Conservation (phyloP, 1,284 basidiomycete species). For the Agaricales sp. region DNA sequence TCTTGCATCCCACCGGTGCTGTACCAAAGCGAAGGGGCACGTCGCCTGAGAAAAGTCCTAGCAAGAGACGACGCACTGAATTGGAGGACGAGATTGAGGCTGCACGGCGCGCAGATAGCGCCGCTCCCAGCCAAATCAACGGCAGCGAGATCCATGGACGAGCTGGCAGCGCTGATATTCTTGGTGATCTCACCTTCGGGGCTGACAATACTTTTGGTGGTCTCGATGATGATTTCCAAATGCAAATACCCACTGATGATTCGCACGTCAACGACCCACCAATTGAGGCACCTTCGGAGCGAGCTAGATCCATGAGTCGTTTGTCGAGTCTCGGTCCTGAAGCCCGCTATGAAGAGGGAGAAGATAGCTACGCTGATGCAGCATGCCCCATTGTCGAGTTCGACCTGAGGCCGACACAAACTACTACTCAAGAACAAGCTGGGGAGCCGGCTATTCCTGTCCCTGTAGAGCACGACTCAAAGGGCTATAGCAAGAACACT, state of each 20-base stretch:
- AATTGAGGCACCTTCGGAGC: conserved; percentile 38
- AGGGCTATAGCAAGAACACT: conserved; percentile 84
- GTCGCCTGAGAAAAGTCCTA: conserved; percentile 43
- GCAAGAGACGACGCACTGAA: conserved; percentile 49
- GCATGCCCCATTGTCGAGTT: conserved; percentile 78
- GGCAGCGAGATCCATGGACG: conserved; percentile 43
- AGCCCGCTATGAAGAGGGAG: conserved; percentile 40
- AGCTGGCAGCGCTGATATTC: conserved; percentile 35
- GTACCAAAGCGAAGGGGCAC: conserved; percentile 42
- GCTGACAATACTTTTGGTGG: conserved; percentile 35
- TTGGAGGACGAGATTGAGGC: conserved; percentile 58
- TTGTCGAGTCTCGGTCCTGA: conserved; percentile 60
- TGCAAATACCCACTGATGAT: conserved; percentile 36
- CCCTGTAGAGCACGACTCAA: conserved; percentile 39
- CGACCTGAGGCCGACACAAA: conserved; percentile 53
- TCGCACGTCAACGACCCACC: too few relatives aligned
- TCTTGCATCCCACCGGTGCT: conserved; percentile 65
- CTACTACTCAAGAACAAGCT: conserved; percentile 24
- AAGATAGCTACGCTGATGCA: conserved; percentile 56
- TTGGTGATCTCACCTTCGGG: conserved; percentile 43
- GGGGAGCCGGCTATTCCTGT: conserved; percentile 29
- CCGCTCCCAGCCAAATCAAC: conserved; percentile 43
- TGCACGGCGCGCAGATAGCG: conserved; percentile 51
- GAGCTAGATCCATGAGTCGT: conserved; percentile 30
- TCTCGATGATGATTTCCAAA: conserved; percentile 63